Percentiles rank a stretch among this genome's conserved stretches.
Conservation (phyloP, 2,329 filamentous ascomycete species). For the Sporothrix mexicana region DNA sequence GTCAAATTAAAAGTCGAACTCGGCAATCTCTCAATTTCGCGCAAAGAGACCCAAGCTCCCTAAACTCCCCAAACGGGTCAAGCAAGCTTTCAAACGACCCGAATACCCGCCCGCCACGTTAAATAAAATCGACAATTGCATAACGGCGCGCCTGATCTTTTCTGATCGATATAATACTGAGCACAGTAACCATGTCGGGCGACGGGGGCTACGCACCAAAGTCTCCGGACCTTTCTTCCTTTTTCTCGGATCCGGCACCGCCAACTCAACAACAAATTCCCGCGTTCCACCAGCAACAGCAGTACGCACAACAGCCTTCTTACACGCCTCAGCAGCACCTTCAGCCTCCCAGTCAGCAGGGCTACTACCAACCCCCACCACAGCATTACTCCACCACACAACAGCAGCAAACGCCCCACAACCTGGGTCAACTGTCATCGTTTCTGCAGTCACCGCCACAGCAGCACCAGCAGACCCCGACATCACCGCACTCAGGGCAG, state of each 20-base stretch:
- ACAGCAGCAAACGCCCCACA: conserved; percentile 30
- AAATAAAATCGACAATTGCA: neutral
- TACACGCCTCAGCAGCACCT: conserved; percentile 34
- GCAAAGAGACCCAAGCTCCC: conserved; percentile 2
- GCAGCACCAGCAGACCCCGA: conserved; percentile 35
- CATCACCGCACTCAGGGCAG: conserved; percentile 18
- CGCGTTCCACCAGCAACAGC: conserved; percentile 41
- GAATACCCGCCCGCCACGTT: neutral
- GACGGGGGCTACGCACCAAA: conserved; percentile 61
- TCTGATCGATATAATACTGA: neutral
- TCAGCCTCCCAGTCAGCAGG: conserved; percentile 37
- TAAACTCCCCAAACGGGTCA: conserved; percentile 13
- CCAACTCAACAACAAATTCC: conserved; percentile 39
- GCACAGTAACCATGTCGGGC: conserved; percentile 51
- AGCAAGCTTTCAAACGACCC: conserved; percentile 13
- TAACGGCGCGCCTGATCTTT: neutral
- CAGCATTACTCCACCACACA: conserved; percentile 31
- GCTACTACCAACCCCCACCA: conserved; percentile 37
- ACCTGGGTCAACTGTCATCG: conserved; percentile 18
- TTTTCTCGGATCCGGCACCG: conserved; percentile 51
- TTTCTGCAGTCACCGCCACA: conserved; percentile 37
- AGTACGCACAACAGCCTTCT: conserved; percentile 43
- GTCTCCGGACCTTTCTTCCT: conserved; percentile 64
- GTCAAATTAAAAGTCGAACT: conserved; percentile 22
- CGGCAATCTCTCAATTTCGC: conserved; percentile 21